A percentile compares a stretch with the other conserved stretches of the same genome.
These are phyloP conservation scores for Mitragyna speciosa DNA, from an alignment of 257 asterid species.

Conservation along the genomic window DNA sequence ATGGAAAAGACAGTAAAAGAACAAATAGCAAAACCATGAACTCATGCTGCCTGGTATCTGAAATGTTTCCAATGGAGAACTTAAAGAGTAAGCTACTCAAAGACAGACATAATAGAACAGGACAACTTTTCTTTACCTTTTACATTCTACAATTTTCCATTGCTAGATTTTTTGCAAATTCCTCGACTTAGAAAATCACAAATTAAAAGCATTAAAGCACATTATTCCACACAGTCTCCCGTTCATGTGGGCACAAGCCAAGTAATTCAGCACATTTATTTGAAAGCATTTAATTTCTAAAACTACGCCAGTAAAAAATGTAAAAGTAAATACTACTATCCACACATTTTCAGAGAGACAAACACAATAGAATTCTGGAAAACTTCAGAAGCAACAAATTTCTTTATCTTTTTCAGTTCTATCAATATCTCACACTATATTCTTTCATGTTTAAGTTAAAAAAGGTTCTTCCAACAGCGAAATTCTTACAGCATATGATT, in stretches of 20 bases:
- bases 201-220: not conserved
- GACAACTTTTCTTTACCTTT: not conserved
- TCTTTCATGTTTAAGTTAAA: not conserved
- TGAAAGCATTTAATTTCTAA: not conserved
- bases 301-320: not conserved
- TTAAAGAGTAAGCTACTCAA: not conserved
- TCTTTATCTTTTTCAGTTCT: not conserved
- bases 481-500: conserved; percentile 75
- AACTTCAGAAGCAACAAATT: not conserved
- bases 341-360: not conserved
- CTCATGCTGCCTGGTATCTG: not conserved
- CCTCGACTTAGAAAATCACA: not conserved
- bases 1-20: not conserved
- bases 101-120: not conserved
- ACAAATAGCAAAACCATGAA: not conserved
- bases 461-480: conserved; percentile 1
- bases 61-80: not conserved
- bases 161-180: not conserved
- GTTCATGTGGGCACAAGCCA: not conserved
- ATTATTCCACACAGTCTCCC: not conserved
- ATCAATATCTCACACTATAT: not conserved
- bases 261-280: not conserved
- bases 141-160: not conserved
- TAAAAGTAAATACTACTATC: not conserved
- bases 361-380: not conserved